Conservation (phyloP, 2,329 filamentous ascomycete species). For the Sporothrix globosa region DNA sequence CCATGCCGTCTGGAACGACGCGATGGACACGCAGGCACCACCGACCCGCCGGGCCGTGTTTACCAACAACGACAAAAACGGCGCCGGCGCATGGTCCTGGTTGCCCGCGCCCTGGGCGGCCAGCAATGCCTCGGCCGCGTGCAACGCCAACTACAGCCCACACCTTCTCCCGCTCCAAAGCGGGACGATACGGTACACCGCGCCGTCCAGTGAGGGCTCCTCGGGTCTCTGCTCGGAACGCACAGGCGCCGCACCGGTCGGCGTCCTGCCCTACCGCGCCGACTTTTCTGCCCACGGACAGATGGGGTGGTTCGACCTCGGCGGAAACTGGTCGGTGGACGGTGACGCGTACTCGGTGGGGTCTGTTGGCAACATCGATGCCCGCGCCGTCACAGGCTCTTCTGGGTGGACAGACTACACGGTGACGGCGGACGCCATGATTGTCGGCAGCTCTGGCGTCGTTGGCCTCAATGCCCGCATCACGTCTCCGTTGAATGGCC, state of each 20-base stretch:
- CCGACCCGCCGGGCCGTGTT: constrained; percentile 4
- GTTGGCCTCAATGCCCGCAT: constrained; percentile 7
- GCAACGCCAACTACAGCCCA: constrained; percentile 26
- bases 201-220: not conserved
- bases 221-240: constrained; percentile 19
- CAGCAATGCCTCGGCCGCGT: constrained; percentile 13
- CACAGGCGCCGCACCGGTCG: not conserved
- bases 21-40: not conserved
- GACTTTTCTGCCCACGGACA: constrained; percentile 14
- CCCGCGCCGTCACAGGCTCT: constrained; percentile 16
- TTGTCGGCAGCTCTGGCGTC: not conserved
- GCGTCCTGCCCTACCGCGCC: constrained; percentile 5
- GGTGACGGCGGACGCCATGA: not conserved
- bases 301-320: constrained; percentile 17
- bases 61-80: not conserved
- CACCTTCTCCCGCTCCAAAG: not conserved
- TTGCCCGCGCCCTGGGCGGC: constrained; percentile 10
- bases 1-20: constrained; percentile 11
- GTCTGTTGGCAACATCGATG: constrained; percentile 4
- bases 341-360: not conserved
- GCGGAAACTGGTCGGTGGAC: constrained; percentile 3
- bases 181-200: constrained; percentile 10
- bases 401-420: constrained; percentile 19
- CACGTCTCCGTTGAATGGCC: not conserved
- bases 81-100: constrained; percentile 5